Conservation (phyloP, 139 green algal genomes). For the Tetradesmus lagerheimii region DNA sequence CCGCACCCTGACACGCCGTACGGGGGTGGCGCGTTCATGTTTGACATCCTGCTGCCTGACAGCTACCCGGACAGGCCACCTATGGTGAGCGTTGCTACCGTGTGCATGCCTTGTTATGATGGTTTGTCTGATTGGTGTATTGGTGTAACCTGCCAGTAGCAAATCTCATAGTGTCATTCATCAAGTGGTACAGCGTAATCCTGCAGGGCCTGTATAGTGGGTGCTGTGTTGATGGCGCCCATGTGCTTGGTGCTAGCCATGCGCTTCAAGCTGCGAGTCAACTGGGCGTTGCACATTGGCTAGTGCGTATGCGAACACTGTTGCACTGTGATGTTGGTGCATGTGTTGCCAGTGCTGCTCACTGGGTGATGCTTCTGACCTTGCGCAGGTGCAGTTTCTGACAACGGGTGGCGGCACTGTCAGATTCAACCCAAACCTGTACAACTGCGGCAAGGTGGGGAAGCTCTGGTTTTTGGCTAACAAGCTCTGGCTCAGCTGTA, state of each 20-base stretch:
- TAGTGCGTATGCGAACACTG: too few species aligned
- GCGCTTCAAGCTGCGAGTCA: too few species aligned
- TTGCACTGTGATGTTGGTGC: too few species aligned
- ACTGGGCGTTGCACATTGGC: too few species aligned
- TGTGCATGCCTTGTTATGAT: too few species aligned
- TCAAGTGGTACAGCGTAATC: too few species aligned
- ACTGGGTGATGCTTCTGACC: not conserved
- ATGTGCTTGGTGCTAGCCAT: not conserved
- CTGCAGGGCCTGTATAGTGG: not conserved
- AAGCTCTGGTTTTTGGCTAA: too few species aligned
- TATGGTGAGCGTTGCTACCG: conserved; percentile 38
- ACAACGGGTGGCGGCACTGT: conserved; percentile 71
- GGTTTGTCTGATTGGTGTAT: not conserved
- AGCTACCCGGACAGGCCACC: conserved; percentile 73
- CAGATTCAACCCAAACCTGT: conserved; percentile 86
- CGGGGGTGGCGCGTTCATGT: conserved; percentile 59
- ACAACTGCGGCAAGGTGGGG: conserved; percentile 74
- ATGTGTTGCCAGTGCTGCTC: not conserved
- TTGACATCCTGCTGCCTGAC: conserved; percentile 75
- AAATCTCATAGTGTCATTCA: not conserved
- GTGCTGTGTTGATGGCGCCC: not conserved
- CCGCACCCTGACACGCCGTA: conserved; percentile 56
- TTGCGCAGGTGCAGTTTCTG: conserved; percentile 70
- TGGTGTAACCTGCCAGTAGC: not conserved
- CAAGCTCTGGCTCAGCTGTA: not conserved